Conservation (phyloP, 2,329 filamentous ascomycete genomes). For the Ophiostoma tasmaniense region DNA sequence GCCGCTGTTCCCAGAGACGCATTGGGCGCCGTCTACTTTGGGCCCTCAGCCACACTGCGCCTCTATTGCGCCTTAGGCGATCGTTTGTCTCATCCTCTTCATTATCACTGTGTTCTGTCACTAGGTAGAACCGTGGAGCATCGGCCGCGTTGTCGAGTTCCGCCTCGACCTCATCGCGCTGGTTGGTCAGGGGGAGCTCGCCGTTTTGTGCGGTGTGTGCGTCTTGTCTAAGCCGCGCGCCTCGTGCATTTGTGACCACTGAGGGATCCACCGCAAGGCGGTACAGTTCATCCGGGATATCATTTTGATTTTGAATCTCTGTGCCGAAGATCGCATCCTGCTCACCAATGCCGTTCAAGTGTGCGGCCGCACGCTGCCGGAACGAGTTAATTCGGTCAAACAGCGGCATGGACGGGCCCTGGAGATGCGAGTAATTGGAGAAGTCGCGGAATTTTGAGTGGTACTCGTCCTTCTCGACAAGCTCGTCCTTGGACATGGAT, state of each 20-base stretch:
- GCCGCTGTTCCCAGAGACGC: background rate
- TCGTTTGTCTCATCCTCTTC: slow-evolving; percentile 36
- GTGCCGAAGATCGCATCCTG: background rate
- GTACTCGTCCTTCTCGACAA: slow-evolving; percentile 65
- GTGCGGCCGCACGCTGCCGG: background rate
- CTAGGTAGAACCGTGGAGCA: slow-evolving; percentile 39
- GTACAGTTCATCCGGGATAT: slow-evolving; percentile 27
- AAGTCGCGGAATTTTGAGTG: slow-evolving; percentile 30
- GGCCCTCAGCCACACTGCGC: background rate
- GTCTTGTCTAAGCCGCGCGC: background rate
- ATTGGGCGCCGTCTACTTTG: background rate
- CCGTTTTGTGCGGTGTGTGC: background rate
- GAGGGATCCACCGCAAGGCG: slow-evolving; percentile 20
- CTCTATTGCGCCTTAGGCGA: background rate
- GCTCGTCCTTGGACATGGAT: slow-evolving; percentile 71
- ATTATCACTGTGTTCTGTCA: slow-evolving; percentile 53
- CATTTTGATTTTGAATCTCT: slow-evolving; percentile 31
- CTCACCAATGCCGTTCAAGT: background rate
- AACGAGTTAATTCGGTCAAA: background rate
- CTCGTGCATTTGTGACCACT: slow-evolving; percentile 25
- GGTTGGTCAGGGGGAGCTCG: background rate
- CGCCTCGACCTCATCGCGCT: slow-evolving; percentile 36
- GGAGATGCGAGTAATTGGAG: background rate
- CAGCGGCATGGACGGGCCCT: background rate
- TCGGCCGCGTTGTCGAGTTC: slow-evolving; percentile 29